Conservation (phyloP, 768 basidiomycete species). For the Phanerochaete carnosa region DNA sequence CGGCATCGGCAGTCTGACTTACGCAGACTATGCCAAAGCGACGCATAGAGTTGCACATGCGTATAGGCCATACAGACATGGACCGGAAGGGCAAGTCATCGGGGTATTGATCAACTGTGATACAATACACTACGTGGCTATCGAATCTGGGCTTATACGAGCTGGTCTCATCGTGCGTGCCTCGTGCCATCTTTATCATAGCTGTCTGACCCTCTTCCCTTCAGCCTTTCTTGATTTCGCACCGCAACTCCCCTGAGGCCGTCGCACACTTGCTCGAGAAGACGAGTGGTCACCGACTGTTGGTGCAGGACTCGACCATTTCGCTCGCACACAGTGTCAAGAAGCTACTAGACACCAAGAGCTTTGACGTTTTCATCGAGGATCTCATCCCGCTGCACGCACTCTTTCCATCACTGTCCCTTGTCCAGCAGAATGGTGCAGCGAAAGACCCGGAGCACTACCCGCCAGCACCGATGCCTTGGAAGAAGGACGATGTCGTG, state of each 20-base stretch:
- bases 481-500: constrained; percentile 1
- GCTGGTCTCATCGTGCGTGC: constrained; percentile 13
- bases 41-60: constrained; percentile 14
- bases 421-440: neutral
- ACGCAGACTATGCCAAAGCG: constrained; percentile 8
- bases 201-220: too few species aligned
- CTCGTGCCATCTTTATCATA: too few species aligned
- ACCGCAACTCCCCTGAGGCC: constrained; percentile 13
- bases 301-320: constrained; percentile 6
- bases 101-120: constrained; percentile 14
- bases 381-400: constrained; percentile 5
- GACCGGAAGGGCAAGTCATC: constrained; percentile 4
- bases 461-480: neutral
- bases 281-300: constrained; percentile 12
- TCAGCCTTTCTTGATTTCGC: constrained; percentile 15
- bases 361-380: constrained; percentile 8
- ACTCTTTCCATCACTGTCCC: constrained; percentile 10
- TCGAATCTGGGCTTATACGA: constrained; percentile 7
- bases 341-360: neutral
- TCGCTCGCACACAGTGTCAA: neutral
- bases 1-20: constrained; percentile 4
- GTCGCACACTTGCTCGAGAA: constrained; percentile 16
- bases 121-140: constrained; percentile 10
- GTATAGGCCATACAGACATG: neutral
- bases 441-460: constrained; percentile 5